Evolutionary conservation across 1,284 basidiomycete genomes (phyloP), one percentile per base, ranked within the genome.

Genomic region (Meira nashicola): DNA sequence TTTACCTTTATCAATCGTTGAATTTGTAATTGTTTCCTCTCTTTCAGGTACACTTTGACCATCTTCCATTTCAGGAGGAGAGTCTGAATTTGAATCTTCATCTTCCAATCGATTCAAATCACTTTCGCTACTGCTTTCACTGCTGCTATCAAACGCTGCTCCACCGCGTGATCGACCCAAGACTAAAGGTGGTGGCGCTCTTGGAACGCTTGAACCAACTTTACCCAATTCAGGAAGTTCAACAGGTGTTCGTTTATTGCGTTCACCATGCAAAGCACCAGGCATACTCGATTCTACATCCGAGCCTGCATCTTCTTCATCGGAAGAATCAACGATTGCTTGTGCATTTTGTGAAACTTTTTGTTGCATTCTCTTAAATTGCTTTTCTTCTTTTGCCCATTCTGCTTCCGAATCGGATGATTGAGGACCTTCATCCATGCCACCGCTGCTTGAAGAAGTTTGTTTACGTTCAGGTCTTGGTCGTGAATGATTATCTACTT

Each of bases 121-220:
- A 46, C 53, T 43, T 10, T 19, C 19, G 39, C 40, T 40, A 15
- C 38, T 46, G n/a, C 33, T 23, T 23, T 19, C 41, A 33, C 39
- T 43, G 53, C 53, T 55, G 9, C 10, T 43, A 5, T 40, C 38
- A 12, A 21, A 28, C 41, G 37, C 39, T 28, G 19, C 14, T 43
- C 50, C 37, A 40, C 57, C 21, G 51, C 57, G 17, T 37, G 57
- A 54, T 54, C 39, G 33, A 12, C 57, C 57, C 15, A 52, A 40
- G 8, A 54, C 49, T 12, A 53, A 49, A 4, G 51, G 38, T 3
- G 57, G 49, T n/a, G 49, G 57, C 5, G 57, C 57, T 28, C 39
- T 53, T 38, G 50, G 50, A 5, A 53, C 50, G 28, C 50, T 53
- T 15, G 38, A n/a, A 2, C 50, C 50, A 19, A 28, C 17, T 25